A percentile compares a stretch with the other conserved stretches of the same genome.
Conservation (phyloP, 768 basidiomycete genomes). For the Ephemerocybe angulata region DNA sequence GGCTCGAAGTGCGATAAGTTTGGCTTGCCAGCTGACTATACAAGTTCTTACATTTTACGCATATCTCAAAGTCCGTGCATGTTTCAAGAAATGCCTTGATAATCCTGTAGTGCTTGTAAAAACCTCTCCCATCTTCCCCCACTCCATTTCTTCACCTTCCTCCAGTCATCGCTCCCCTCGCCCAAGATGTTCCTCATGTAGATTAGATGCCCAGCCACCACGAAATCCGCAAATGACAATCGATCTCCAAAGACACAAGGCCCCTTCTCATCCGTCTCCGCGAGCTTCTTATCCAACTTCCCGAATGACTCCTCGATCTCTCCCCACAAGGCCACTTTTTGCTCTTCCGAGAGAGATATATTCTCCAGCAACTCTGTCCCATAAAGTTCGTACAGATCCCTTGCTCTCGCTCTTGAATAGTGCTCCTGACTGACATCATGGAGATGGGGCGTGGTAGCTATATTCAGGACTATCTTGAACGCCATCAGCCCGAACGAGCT, state of each 20-base stretch:
- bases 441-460: constrained; percentile 4
- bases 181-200: constrained; percentile 30
- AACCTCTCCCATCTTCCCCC: constrained; percentile 34
- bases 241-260: not conserved
- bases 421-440: constrained; percentile 13
- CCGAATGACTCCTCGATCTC: constrained; percentile 17
- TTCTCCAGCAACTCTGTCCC: constrained; percentile 18
- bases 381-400: not conserved
- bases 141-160: constrained; percentile 31
- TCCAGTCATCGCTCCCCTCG: constrained; percentile 36
- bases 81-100: not conserved
- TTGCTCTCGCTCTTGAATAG: constrained; percentile 17
- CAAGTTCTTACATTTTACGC: not conserved
- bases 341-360: constrained; percentile 18
- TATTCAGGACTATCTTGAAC: constrained; percentile 9
- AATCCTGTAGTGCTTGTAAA: constrained; percentile 20
- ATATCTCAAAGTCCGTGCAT: not conserved
- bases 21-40: too few relatives aligned
- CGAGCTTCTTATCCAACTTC: constrained; percentile 14
- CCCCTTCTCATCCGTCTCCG: constrained; percentile 13
- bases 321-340: constrained; percentile 18
- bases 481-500: not conserved
- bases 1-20: not conserved
- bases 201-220: constrained; percentile 24
- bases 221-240: constrained; percentile 35